Conservation (phyloP, 768 basidiomycete genomes). For the Lactarius pseudohatsudake region DNA sequence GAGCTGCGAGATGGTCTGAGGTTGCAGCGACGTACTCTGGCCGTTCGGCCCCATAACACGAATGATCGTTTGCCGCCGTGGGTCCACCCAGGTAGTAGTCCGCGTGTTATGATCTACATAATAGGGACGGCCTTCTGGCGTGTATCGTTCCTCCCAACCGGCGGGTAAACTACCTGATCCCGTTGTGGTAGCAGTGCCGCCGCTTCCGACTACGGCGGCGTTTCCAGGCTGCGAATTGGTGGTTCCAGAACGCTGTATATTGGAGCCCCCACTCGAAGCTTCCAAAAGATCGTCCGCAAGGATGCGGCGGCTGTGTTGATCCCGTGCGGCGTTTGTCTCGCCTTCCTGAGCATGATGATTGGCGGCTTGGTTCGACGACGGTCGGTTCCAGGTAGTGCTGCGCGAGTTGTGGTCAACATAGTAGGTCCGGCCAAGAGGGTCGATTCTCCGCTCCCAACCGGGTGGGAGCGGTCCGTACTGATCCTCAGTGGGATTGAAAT, state of each 20-base stretch:
- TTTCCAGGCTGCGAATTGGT: slow-evolving; percentile 35
- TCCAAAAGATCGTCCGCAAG: slow-evolving; percentile 87
- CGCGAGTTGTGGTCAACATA: slow-evolving; percentile 99
- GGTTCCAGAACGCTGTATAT: slow-evolving; percentile 31
- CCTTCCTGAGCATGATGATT: slow-evolving; percentile 70
- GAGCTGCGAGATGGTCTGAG: slow-evolving; percentile 94
- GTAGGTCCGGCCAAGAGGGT: slow-evolving; percentile 93
- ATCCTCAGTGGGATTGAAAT: slow-evolving; percentile 94
- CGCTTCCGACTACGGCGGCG: slow-evolving; percentile 48
- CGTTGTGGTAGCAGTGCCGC: slow-evolving; percentile 54
- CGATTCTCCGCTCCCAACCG: slow-evolving; percentile 97
- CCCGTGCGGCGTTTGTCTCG: slow-evolving; percentile 83
- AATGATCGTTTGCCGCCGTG: slow-evolving; percentile 92
- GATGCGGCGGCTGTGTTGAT: slow-evolving; percentile 81
- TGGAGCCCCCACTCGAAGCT: slow-evolving; percentile 45
- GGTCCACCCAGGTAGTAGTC: slow-evolving; percentile 99
- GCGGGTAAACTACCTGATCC: slow-evolving; percentile 89
- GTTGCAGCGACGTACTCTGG: slow-evolving; percentile 83
- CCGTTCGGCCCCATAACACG: slow-evolving; percentile 96
- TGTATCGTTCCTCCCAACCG: slow-evolving; percentile 99
- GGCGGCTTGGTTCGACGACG: slow-evolving; percentile 70
- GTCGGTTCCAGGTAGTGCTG: slow-evolving; percentile 96
- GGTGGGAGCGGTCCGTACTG: slow-evolving; percentile 87
- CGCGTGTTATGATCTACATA: slow-evolving; percentile 99
- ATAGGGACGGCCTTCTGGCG: slow-evolving; percentile 96